Evolutionary conservation across 495 filamentous ascomycete genomes (phyloP).

Genomic region (Daldinia concentrica): DNA sequence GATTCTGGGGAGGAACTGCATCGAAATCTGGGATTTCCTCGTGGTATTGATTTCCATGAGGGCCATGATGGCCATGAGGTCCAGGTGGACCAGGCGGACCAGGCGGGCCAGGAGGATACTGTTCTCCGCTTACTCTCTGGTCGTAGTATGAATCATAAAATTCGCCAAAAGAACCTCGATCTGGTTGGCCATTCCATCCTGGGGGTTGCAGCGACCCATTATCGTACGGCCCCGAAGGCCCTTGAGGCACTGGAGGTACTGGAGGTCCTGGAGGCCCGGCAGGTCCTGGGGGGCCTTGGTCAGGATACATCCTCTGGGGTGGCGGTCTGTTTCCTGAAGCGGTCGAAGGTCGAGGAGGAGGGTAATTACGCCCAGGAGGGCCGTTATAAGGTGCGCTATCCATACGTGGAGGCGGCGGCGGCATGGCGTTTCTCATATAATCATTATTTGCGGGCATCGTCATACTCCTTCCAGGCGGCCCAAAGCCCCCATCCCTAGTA

Average conservation of each 20-base stretch:
- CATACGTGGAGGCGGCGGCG: constrained; percentile 44
- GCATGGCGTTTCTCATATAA: constrained; percentile 49
- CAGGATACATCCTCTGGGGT: constrained; percentile 56
- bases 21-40: constrained; percentile 81
- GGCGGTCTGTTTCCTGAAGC: constrained; percentile 59
- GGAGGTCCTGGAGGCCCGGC: background rate
- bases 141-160: constrained; percentile 68
- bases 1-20: constrained; percentile 59
- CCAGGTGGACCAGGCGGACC: background rate
- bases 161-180: constrained; percentile 57
- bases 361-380: constrained; percentile 54
- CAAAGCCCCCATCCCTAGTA: constrained; percentile 46
- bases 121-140: constrained; percentile 41
- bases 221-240: constrained; percentile 42
- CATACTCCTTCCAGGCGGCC: constrained; percentile 59
- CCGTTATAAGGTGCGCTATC: constrained; percentile 57
- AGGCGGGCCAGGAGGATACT: constrained; percentile 36
- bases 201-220: constrained; percentile 41
- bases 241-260: constrained; percentile 33
- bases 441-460: constrained; percentile 62
- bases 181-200: constrained; percentile 44
- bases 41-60: constrained; percentile 47
- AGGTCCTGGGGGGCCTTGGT: constrained; percentile 47
- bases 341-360: constrained; percentile 58
- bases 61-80: background rate